Conservation (phyloP, 805 yeast genomes). For the Nakazawaea anatomiae region DNA sequence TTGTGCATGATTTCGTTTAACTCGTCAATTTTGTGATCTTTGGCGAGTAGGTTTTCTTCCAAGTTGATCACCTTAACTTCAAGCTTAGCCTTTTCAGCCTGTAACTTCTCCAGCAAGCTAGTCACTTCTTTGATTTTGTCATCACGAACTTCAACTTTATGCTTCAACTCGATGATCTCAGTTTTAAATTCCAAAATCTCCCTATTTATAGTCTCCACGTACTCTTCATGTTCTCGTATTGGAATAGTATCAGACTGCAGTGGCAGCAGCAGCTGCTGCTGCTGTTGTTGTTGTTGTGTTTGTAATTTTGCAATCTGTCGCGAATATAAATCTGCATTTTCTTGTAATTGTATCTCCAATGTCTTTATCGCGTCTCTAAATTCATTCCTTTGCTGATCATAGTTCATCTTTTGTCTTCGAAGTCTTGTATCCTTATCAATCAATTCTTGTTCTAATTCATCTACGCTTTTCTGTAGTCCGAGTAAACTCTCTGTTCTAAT, state of each 20-base stretch:
- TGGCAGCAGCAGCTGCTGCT: neutral
- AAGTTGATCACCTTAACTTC: neutral
- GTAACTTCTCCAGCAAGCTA: neutral
- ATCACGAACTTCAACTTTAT: constrained; percentile 5
- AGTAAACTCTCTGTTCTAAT: constrained; percentile 39
- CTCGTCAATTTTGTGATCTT: constrained; percentile 16
- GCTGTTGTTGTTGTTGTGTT: constrained; percentile 6
- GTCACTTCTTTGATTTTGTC: neutral
- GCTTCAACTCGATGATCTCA: constrained; percentile 1
- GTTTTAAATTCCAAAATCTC: constrained; percentile 1
- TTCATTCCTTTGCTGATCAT: constrained; percentile 52
- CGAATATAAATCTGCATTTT: constrained; percentile 44
- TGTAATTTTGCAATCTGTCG: constrained; percentile 36
- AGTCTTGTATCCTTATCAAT: constrained; percentile 40
- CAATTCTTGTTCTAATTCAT: constrained; percentile 39
- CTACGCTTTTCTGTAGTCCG: constrained; percentile 38
- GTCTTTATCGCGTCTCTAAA: constrained; percentile 52
- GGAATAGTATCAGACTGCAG: neutral
- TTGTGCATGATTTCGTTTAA: constrained; percentile 12
- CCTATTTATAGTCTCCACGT: neutral
- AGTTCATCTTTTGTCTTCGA: constrained; percentile 37
- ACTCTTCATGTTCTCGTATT: neutral
- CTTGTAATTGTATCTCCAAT: constrained; percentile 48
- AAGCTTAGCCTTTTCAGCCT: neutral
- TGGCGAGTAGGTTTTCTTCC: constrained; percentile 1